Conservation (phyloP, 1,284 basidiomycete species). For the Tetrapyrgos nigripes region DNA sequence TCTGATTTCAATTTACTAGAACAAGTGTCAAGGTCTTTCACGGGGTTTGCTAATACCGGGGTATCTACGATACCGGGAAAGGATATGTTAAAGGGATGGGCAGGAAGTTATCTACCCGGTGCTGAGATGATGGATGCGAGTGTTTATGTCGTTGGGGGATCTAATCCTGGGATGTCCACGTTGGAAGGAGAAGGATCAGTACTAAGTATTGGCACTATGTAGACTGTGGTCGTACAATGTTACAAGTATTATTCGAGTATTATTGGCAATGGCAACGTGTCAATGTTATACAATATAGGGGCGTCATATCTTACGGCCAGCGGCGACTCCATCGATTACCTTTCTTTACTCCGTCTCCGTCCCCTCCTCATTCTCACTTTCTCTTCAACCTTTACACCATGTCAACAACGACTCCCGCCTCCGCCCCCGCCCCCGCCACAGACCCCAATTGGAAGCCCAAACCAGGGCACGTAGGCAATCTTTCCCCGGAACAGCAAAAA, state of each 20-base stretch:
- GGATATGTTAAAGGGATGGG: neutral
- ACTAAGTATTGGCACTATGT: too few species aligned
- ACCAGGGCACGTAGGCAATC: conserved; percentile 80
- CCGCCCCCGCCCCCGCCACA: neutral
- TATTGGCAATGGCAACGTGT: too few species aligned
- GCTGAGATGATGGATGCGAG: neutral
- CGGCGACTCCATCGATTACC: too few species aligned
- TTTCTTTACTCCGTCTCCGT: too few species aligned
- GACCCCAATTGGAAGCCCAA: conserved; percentile 40
- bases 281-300: too few species aligned
- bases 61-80: neutral
- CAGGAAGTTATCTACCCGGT: neutral
- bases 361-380: neutral
- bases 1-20: neutral
- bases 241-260: too few species aligned
- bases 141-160: conserved; percentile 1
- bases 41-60: neutral
- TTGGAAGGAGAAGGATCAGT: neutral
- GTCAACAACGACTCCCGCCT: too few species aligned
- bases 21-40: neutral
- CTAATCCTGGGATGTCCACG: neutral
- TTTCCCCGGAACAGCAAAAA: conserved; percentile 73
- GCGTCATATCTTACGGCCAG: too few species aligned
- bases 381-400: neutral
- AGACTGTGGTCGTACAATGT: too few species aligned